Evolutionary conservation across 2,329 filamentous ascomycete genomes (phyloP).

Genomic region (Shiraia sp.): DNA sequence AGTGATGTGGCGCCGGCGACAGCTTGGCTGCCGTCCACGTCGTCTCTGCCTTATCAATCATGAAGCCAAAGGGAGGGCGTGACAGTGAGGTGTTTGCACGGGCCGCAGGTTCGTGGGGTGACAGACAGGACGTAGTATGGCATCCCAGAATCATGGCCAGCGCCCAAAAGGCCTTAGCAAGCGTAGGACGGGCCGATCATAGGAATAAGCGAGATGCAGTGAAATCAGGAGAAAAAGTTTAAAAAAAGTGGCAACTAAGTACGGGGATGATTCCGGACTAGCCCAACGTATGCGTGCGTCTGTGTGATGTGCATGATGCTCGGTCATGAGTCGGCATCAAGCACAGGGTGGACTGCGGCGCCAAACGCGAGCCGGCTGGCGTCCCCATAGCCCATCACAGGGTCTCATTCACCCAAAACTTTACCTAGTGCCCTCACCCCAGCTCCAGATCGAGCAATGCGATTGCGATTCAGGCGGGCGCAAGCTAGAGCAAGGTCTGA

Average conservation of each 20-base stretch:
- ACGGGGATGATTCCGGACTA: conserved; percentile 25
- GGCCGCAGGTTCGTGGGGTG: conserved; percentile 16
- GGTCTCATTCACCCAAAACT: conserved; percentile 19
- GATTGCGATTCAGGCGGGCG: conserved; percentile 34
- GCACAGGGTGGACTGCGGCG: conserved; percentile 18
- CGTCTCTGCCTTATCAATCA: conserved; percentile 3
- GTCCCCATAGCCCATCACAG: conserved; percentile 14
- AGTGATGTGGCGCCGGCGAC: too few species aligned
- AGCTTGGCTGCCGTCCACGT: too few species aligned
- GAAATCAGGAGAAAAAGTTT: conserved; percentile 22
- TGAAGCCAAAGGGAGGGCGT: conserved; percentile 3
- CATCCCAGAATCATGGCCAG: conserved; percentile 20
- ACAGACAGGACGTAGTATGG: conserved; percentile 17
- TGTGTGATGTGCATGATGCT: conserved; percentile 25
- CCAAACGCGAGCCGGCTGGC: conserved; percentile 22
- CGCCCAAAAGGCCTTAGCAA: conserved; percentile 15
- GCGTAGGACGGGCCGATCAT: conserved; percentile 27
- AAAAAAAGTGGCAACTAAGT: conserved; percentile 31
- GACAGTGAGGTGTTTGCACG: conserved; percentile 5
- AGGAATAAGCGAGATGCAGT: conserved; percentile 17
- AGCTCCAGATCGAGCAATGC: conserved; percentile 33
- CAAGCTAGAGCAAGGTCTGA: conserved; percentile 30
- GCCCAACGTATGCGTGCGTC: conserved; percentile 19
- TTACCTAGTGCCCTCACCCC: conserved; percentile 26
- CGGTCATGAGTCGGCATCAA: conserved; percentile 35